A percentile compares a stretch with the other conserved stretches of the same genome.
phyloP scores from a whole-genome alignment of 129 eudicot species.

The Flaveria brownii region DNA sequence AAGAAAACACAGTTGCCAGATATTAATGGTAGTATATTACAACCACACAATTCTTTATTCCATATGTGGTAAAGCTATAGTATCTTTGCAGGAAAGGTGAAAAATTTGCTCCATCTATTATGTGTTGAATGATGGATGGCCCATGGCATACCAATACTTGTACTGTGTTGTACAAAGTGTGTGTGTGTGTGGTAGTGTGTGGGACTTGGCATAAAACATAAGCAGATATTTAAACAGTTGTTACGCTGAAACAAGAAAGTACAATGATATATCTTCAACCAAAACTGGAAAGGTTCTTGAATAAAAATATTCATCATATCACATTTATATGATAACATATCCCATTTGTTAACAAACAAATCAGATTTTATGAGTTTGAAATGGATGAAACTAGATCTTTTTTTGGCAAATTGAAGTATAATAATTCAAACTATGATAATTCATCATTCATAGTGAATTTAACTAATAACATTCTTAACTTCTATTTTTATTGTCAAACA shows the following conservation, averaged over 20 bases:
- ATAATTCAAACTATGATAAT: too few species aligned
- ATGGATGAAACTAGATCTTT: too few species aligned
- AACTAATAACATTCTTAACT: too few species aligned
- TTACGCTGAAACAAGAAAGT: constrained; percentile 43
- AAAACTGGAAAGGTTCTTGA: constrained; percentile 33
- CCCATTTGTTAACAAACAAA: neutral
- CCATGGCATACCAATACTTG: constrained; percentile 36
- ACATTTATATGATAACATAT: constrained; percentile 5
- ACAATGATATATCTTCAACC: constrained; percentile 29
- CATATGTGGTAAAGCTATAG: constrained; percentile 42
- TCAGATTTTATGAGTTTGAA: neutral
- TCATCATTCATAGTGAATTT: too few species aligned
- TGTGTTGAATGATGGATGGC: constrained; percentile 30
- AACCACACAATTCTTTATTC: constrained; percentile 40
- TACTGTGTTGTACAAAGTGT: constrained; percentile 33
- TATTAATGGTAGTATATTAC: constrained; percentile 2
- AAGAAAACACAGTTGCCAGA: constrained; percentile 13
- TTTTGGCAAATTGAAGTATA: too few species aligned
- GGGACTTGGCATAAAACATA: constrained; percentile 37
- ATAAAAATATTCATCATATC: neutral
- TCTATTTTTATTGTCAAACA: too few species aligned
- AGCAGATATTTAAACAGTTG: constrained; percentile 37
- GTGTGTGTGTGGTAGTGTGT: constrained; percentile 29
- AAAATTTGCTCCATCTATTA: constrained; percentile 26
- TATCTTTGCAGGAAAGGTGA: constrained; percentile 39